phyloP scores from a whole-genome alignment of 148 eudicot genomes.

The Cornus suecica region DNA sequence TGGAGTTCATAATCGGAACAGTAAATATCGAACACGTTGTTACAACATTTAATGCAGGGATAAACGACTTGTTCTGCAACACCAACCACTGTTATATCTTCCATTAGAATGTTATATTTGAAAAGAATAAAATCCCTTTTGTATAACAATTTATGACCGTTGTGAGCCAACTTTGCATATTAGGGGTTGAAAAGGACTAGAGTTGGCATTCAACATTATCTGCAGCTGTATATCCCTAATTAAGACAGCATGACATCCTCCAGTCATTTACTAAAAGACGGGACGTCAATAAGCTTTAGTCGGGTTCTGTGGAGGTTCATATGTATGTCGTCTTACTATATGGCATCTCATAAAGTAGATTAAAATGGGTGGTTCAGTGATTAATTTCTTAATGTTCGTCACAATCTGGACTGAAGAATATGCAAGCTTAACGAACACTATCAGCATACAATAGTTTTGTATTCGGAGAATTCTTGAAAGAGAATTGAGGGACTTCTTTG shows the following conservation, averaged over 20 bases:
- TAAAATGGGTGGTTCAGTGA: neutral
- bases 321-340: too few species aligned
- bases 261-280: neutral
- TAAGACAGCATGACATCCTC: neutral
- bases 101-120: neutral
- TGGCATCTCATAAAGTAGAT: neutral
- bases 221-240: neutral
- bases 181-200: neutral
- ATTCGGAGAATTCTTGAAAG: neutral
- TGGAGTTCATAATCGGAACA: neutral
- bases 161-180: neutral
- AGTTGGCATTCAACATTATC: neutral
- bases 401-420: neutral
- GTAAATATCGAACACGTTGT: neutral
- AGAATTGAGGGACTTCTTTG: neutral
- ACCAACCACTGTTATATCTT: neutral
- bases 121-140: neutral
- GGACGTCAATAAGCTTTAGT: neutral
- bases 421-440: neutral
- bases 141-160: neutral
- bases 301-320: too few species aligned
- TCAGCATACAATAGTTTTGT: neutral
- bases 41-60: neutral
- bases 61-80: neutral
- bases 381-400: too few species aligned